Evolutionary conservation across 2,329 filamentous ascomycete genomes (phyloP).

Genomic region (Aspergillus aculeatinus): DNA sequence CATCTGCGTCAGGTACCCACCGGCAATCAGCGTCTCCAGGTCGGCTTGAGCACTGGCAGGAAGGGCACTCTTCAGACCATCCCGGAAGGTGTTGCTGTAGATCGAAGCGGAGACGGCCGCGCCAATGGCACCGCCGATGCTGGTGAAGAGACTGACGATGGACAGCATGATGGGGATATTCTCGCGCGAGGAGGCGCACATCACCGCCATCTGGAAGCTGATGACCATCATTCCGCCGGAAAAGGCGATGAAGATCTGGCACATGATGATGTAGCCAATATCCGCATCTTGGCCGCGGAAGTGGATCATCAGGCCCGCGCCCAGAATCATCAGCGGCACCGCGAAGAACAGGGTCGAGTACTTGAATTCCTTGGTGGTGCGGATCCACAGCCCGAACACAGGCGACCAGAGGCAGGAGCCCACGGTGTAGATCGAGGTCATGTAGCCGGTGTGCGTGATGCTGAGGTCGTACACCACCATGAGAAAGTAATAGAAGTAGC

Average conservation of each 20-base stretch:
- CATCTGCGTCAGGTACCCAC: slow-evolving; percentile 29
- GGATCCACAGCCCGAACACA: slow-evolving; percentile 52
- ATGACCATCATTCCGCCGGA: slow-evolving; percentile 56
- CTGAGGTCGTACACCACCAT: slow-evolving; percentile 53
- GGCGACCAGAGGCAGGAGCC: slow-evolving; percentile 54
- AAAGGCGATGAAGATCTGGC: slow-evolving; percentile 57
- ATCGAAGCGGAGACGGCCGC: slow-evolving; percentile 43
- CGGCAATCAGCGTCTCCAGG: slow-evolving; percentile 23
- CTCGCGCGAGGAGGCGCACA: slow-evolving; percentile 55
- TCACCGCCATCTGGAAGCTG: slow-evolving; percentile 58
- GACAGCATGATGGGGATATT: slow-evolving; percentile 51
- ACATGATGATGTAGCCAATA: slow-evolving; percentile 55
- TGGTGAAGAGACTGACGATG: slow-evolving; percentile 36
- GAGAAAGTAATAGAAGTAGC: slow-evolving; percentile 56
- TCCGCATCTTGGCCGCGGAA: slow-evolving; percentile 52
- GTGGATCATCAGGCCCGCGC: slow-evolving; percentile 56
- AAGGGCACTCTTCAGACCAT: slow-evolving; percentile 38
- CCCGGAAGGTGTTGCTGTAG: slow-evolving; percentile 59
- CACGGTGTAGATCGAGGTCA: slow-evolving; percentile 54
- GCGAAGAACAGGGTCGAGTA: slow-evolving; percentile 52
- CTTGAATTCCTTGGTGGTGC: slow-evolving; percentile 54
- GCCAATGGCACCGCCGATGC: slow-evolving; percentile 39
- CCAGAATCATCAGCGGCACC: slow-evolving; percentile 53
- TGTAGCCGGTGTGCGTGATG: slow-evolving; percentile 47
- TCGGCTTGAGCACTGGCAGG: slow-evolving; percentile 20